Evolutionary conservation across 495 filamentous ascomycete genomes (phyloP), one percentile per base, ranked within the genome.

Genomic region (Penicillium nucicola): DNA sequence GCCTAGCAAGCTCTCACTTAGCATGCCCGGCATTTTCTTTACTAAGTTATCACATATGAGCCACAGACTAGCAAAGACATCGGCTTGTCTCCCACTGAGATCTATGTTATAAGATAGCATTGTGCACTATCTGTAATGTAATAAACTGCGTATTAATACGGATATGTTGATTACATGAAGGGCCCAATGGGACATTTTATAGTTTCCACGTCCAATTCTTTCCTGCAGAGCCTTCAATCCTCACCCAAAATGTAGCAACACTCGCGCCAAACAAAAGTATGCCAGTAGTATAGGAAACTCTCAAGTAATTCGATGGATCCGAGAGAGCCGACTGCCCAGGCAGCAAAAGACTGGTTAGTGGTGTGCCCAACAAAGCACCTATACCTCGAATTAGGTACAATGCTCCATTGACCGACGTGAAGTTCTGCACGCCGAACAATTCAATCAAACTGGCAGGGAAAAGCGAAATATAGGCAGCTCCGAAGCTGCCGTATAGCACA

Each of bases 321-420:
- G 52, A 53, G 20, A 66, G 36, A 1, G 63, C 62, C 9, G 46
- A 57, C 33, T 59, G 52, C 11, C 53, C 57, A 4, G 65, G 61
- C 42, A 74, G 58, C 40, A 77, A 45, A 42, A 69, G 44, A 6
- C 72, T 71, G 9, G 62, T 70, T 30, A 73, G 52, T 2, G 79
- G 81, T 32, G 74, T 78, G 4, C 80, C 79, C 45, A 81, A 69
- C 44, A 82, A 68, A 4, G 77, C 77, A 1, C 78, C 79, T 13
- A 77, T 55, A 3, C 79, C 81, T 39, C 77, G 64, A n/a, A 83
- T 67, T 14, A 83, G 75, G 45, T 81, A 76, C 20, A 84, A 68
- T 20, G 80, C 81, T 0, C 77, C 77, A 52, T 81, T 84, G 1
- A 84, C 79, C 1, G 77, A 77, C 0, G 79, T 79, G 50, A 81